Evolutionary conservation across 768 basidiomycete genomes (phyloP).

Genomic region (Lactarius tabidus): DNA sequence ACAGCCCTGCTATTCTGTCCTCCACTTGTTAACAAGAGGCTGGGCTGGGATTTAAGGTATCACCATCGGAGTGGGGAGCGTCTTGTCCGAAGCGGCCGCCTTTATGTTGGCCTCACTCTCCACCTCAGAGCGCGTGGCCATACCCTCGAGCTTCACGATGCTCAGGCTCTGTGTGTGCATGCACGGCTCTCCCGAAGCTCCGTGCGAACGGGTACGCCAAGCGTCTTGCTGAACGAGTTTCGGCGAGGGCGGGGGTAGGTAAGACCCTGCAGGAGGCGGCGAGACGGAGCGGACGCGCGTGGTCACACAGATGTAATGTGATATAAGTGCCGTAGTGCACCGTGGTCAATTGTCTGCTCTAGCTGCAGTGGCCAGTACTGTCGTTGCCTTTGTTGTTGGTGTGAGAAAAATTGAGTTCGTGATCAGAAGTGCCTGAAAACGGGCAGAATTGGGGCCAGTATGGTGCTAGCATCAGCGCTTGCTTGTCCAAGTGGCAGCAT

Average conservation of each 20-base stretch:
- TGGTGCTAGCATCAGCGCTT: conserved; percentile 38
- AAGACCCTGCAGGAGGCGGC: conserved; percentile 54
- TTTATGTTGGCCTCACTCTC: conserved; percentile 4
- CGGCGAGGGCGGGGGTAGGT: conserved; percentile 36
- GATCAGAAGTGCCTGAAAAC: conserved; percentile 23
- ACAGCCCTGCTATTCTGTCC: conserved; percentile 34
- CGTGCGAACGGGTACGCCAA: neutral
- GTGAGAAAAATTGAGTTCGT: conserved; percentile 33
- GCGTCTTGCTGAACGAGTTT: conserved; percentile 39
- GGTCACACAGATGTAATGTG: conserved; percentile 54
- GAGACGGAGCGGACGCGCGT: conserved; percentile 61
- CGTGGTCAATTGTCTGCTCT: conserved; percentile 56
- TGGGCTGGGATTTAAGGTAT: conserved; percentile 15
- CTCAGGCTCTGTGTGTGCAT: conserved; percentile 57
- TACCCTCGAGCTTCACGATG: too few relatives aligned
- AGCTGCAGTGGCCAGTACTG: conserved; percentile 1
- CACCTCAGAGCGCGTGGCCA: conserved; percentile 52
- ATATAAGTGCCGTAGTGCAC: conserved; percentile 54
- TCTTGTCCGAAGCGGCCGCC: too few relatives aligned
- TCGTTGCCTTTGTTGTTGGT: neutral
- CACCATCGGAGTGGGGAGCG: too few relatives aligned
- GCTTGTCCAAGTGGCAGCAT: conserved; percentile 40
- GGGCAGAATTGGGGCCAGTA: conserved; percentile 36
- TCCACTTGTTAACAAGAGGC: conserved; percentile 31
- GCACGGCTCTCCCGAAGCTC: conserved; percentile 19